Evolutionary conservation across 208 protist species (phyloP).

Genomic region (Trypanosomatidae sp.): DNA sequence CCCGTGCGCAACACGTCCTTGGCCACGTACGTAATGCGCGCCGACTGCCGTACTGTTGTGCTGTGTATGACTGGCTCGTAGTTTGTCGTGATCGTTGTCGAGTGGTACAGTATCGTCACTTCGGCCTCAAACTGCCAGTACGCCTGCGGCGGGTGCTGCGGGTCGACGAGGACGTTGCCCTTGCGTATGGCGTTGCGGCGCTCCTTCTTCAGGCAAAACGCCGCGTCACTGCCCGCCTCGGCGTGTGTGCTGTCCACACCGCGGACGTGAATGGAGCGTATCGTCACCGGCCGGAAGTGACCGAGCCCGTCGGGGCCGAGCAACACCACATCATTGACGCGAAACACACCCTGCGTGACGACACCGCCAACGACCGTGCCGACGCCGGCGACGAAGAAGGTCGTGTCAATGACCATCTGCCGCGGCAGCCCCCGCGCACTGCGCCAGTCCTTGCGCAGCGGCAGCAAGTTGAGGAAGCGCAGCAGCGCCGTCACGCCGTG

Average conservation of each 20-base stretch:
- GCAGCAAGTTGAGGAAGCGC: constrained; percentile 88
- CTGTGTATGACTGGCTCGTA: constrained; percentile 97
- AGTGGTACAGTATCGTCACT: constrained; percentile 95
- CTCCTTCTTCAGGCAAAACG: constrained; percentile 93
- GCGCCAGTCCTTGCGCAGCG: constrained; percentile 86
- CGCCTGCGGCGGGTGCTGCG: constrained; percentile 35
- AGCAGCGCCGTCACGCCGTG: constrained; percentile 70
- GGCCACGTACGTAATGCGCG: constrained; percentile 76
- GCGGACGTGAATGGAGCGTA: constrained; percentile 94
- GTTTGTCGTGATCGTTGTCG: constrained; percentile 93
- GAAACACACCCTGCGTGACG: constrained; percentile 84
- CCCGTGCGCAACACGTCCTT: constrained; percentile 90
- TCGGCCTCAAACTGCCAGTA: constrained; percentile 95
- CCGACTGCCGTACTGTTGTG: constrained; percentile 80
- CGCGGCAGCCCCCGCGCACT: constrained; percentile 32
- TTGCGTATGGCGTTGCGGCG: constrained; percentile 90
- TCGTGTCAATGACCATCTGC: constrained; percentile 88
- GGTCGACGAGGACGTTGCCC: constrained; percentile 85
- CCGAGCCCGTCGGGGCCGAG: constrained; percentile 91
- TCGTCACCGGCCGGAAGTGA: constrained; percentile 71
- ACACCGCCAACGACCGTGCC: constrained; percentile 95
- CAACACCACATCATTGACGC: constrained; percentile 84
- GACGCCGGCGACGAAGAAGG: constrained; percentile 90
- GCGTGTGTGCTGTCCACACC: constrained; percentile 71
- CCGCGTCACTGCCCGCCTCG: constrained; percentile 83